Evolutionary conservation across 73 alveolate genomes (phyloP), one percentile per base, ranked within the genome.

Genomic region (Urostyla sp.): DNA sequence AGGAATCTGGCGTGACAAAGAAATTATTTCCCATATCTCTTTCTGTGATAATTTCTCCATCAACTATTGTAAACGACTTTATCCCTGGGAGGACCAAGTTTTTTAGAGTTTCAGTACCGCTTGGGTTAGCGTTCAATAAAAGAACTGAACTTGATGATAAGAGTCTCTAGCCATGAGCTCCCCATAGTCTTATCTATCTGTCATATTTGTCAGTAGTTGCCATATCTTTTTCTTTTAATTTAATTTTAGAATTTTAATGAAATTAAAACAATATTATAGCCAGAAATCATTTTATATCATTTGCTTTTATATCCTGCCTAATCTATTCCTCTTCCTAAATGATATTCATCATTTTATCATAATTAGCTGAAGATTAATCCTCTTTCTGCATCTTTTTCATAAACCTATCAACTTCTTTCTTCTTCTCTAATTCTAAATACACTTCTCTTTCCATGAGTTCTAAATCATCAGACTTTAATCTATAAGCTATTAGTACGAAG

Each of bases 11-110:
- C 23, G 94, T 89, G 49, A 92, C 90, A 75, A 95, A 96, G 93
- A 96, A 96, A 67, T 96, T 96, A 72, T 84, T 85, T 58, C 96
- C 97, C 35, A 90, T 53, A 63, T 96, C 99, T 63, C 95, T 85
- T 24, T 93, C 91, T 27, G 95, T 61, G 38, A 96, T 87, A 30
- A 75, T 24, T 13, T 60, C 69, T 67, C 81, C 94, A 61, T 96
- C 99, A 13, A 95, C 97, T 38, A 96, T 66, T 27, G 96, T 87
- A 21, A 96, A 74, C 78, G 56, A 72, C 20, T 98, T 98, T 18
- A 94, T 87, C 8, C 98, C 99, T 58, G 98, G 98, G 52, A 96
- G 91, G 46, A 96, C 92, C 55, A 95, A 84, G 80, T 94, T 95
- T 72, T 96, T 96, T 1, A 96, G 88, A 30, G 97, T 91, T 82